Conservation (phyloP, 805 yeast species). For the Blastobotrys attinorum region DNA sequence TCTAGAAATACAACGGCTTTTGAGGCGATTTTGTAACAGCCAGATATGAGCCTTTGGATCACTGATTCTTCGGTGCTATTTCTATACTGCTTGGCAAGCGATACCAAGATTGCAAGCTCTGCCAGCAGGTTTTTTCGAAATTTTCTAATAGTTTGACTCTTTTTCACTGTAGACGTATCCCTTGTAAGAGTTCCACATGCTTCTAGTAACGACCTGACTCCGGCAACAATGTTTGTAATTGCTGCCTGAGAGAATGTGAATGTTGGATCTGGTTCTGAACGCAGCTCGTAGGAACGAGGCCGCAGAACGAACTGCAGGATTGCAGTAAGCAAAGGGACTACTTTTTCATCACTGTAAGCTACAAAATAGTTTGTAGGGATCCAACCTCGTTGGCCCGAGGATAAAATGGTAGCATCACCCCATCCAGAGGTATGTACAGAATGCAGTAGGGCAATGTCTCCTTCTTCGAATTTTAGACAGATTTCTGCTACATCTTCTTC, state of each 20-base stretch:
- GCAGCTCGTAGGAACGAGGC: conserved; percentile 26
- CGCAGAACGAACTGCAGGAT: conserved; percentile 27
- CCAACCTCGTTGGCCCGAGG: conserved; percentile 35
- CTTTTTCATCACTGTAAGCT: conserved; percentile 29
- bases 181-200: conserved; percentile 29
- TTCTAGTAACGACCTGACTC: conserved; percentile 31
- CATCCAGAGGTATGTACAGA: conserved; percentile 36
- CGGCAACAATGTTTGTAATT: conserved; percentile 31
- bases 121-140: conserved; percentile 31
- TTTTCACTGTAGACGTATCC: conserved; percentile 26
- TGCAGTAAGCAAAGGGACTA: conserved; percentile 31
- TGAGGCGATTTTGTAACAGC: conserved; percentile 26
- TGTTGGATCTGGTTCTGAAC: conserved; percentile 3
- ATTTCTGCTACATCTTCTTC: conserved; percentile 26
- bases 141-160: conserved; percentile 24
- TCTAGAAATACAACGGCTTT: conserved; percentile 28
- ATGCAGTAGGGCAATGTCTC: conserved; percentile 32
- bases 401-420: conserved; percentile 35
- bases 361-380: conserved; percentile 35
- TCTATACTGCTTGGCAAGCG: conserved; percentile 29
- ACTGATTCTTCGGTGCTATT: conserved; percentile 24
- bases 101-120: conserved; percentile 33
- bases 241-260: conserved; percentile 30
- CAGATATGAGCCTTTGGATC: conserved; percentile 26
- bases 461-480: conserved; percentile 29